Base-by-base conservation (phyloP, 1,284 basidiomycete genomes). In the Agaricales sp. region DNA sequence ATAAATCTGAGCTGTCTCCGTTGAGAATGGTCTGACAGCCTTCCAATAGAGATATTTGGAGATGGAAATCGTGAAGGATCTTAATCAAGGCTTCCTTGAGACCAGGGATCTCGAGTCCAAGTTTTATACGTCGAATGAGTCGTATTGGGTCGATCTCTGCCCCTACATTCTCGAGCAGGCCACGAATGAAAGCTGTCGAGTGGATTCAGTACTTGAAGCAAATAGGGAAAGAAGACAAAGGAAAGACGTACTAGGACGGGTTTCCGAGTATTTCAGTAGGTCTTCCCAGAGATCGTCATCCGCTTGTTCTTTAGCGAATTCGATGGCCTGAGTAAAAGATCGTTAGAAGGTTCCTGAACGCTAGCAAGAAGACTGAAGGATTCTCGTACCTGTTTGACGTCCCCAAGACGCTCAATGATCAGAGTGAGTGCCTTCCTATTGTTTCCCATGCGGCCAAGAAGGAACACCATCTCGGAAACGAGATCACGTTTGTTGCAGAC, bases 251-350 rank as follows among this genome's bases (percentile, higher is more conserved):
- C 88, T 68, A 38, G 95, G 96, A 51, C 91, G 74, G 14, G 90
- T 92, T 65, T 98, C 95, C 0, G 95, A 95, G 61, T 99, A 98
- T 52, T 77, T 80, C 18, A 99, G 70, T 11, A 99, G 74, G 62
- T 97, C 93, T 60, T 98, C 95, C 96, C 96, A 99, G 0, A 99
- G 78, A 63, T 99, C 96, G 55, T 93, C 85, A 58, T 99, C 96
- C 51, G 87, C 87, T 64, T 98, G 95, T 63, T 98, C 94, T 61
- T 95, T 95, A 0, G 94, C 95, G 61, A 99, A 99, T 53, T 97
- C 94, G 58, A 99, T 98, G 0, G 95, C 94, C 88, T 92, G 53
- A 12, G 39, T 22, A 44, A 23, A 13, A 44, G 23, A 8, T n/a
- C 3, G 4, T 18, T 37, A 43, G n/a, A 13, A 18, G 13, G 39